A percentile compares a stretch with the other conserved stretches of the same genome.
Evolutionary conservation across 2,329 filamentous ascomycete genomes (phyloP).

Genomic region (Endoconidiophora laricicola): DNA sequence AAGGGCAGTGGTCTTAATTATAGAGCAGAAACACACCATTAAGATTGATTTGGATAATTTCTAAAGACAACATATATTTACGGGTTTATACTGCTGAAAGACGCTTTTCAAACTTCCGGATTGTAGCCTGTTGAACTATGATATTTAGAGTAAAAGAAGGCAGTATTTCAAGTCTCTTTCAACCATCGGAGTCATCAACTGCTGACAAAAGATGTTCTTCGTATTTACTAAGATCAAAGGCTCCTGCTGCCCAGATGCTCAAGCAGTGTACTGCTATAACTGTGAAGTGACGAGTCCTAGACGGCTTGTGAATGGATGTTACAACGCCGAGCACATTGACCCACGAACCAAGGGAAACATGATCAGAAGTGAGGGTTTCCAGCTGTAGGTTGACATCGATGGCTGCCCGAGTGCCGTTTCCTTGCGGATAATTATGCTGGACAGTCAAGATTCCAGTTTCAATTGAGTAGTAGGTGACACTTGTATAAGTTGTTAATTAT

Average conservation of each 20-base stretch:
- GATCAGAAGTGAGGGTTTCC: constrained; percentile 41
- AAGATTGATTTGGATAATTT: too few relatives aligned
- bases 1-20: too few relatives aligned
- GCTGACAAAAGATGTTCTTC: constrained; percentile 26
- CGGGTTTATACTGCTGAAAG: too few relatives aligned
- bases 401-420: constrained; percentile 29
- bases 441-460: constrained; percentile 46
- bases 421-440: constrained; percentile 45
- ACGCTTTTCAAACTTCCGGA: too few relatives aligned
- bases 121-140: too few relatives aligned
- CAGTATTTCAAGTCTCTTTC: too few relatives aligned
- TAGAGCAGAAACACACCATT: too few relatives aligned
- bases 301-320: constrained; percentile 17
- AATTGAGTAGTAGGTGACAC: constrained; percentile 33
- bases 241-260: constrained; percentile 60
- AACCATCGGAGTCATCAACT: too few relatives aligned
- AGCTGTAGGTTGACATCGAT: constrained; percentile 62
- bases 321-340: constrained; percentile 78
- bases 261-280: constrained; percentile 50
- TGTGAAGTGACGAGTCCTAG: neutral
- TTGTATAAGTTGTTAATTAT: constrained; percentile 15
- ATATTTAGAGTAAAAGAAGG: too few relatives aligned
- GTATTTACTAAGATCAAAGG: constrained; percentile 55
- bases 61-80: too few relatives aligned
- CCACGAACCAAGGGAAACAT: constrained; percentile 65